Conservation (phyloP, 2,329 filamentous ascomycete species). For the Lachnellula suecica region DNA sequence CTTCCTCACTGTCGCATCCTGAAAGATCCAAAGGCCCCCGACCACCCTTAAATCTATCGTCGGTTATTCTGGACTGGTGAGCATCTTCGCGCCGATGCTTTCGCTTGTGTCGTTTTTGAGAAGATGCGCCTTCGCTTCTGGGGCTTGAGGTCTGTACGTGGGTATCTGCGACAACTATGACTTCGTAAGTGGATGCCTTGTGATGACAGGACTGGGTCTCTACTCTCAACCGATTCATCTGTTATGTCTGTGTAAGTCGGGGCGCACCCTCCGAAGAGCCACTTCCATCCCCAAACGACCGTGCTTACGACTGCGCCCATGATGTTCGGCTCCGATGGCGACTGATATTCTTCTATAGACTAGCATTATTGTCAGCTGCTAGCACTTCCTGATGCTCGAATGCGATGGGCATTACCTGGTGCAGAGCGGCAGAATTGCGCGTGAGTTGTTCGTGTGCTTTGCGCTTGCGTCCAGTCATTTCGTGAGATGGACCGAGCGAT, state of each 20-base stretch:
- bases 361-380: no score
- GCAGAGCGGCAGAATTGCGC: conserved; percentile 10
- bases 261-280: not conserved
- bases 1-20: conserved; percentile 17
- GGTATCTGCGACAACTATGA: conserved; percentile 14
- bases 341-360: no score
- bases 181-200: not conserved
- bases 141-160: conserved; percentile 14
- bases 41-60: conserved; percentile 2
- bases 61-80: conserved; percentile 10
- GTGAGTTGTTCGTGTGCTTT: conserved; percentile 25
- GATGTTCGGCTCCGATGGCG: not conserved
- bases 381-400: no score
- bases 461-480: conserved; percentile 25
- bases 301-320: not conserved
- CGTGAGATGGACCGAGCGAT: conserved; percentile 7
- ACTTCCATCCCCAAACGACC: not conserved
- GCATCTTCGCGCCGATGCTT: not conserved
- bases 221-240: conserved; percentile 7
- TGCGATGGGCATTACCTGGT: no score
- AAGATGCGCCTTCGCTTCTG: conserved; percentile 15
- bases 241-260: conserved; percentile 8
- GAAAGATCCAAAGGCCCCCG: conserved; percentile 9
- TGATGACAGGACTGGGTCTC: not conserved
- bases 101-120: conserved; percentile 21